A percentile compares a stretch with the other conserved stretches of the same genome.
These are phyloP conservation scores for Gossypium gossypioides DNA, from an alignment of 441 rosid genomes.

Conservation along the genomic window DNA sequence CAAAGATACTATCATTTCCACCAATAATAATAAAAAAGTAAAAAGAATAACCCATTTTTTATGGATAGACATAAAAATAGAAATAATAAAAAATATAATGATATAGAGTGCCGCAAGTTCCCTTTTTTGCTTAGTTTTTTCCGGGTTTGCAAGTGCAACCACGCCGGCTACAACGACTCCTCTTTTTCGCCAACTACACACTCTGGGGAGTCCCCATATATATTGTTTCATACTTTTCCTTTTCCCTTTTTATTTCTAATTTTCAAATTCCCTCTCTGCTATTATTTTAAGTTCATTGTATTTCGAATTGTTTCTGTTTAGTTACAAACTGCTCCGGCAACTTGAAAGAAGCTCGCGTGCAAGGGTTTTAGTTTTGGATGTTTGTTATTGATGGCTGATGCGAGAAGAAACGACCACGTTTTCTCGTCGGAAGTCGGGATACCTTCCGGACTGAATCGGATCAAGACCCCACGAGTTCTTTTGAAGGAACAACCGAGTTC, in stretches of 20 bases:
- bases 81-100: not conserved
- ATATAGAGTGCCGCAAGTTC: not conserved
- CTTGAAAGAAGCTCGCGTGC: not conserved
- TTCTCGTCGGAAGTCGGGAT: constrained; percentile 31
- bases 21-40: not conserved
- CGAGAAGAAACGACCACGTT: constrained; percentile 26
- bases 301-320: not conserved
- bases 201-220: not conserved
- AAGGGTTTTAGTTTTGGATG: constrained; percentile 14
- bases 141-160: not conserved
- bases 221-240: no score
- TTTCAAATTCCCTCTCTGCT: not conserved
- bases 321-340: not conserved
- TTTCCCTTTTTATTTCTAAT: not conserved
- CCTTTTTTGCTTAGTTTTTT: not conserved
- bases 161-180: not conserved
- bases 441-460: constrained; percentile 75
- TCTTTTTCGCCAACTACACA: not conserved
- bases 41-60: not conserved
- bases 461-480: constrained; percentile 45
- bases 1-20: no score
- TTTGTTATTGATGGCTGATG: constrained; percentile 22
- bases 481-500: constrained; percentile 26
- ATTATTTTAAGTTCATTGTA: not conserved
- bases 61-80: not conserved